A percentile compares a stretch with the other conserved stretches of the same genome.
Evolutionary conservation across 2,329 filamentous ascomycete genomes (phyloP).

Genomic region (Tolypocladium ovalisporum): DNA sequence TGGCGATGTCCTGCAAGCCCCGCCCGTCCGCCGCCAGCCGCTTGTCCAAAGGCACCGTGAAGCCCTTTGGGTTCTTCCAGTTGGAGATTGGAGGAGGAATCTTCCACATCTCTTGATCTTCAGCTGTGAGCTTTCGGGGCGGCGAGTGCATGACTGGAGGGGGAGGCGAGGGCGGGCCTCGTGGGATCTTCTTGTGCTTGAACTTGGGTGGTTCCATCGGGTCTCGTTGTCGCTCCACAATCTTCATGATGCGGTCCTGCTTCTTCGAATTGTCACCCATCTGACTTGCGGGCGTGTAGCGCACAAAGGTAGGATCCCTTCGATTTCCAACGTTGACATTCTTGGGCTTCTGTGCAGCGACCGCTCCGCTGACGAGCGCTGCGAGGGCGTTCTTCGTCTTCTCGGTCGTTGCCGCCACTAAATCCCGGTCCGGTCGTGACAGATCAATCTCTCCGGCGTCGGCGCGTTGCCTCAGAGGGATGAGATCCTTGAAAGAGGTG

Average conservation of each 20-base stretch:
- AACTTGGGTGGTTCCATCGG: conserved; percentile 97
- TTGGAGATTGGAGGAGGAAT: conserved; percentile 83
- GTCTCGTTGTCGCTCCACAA: conserved; percentile 86
- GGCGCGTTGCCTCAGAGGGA: conserved; percentile 83
- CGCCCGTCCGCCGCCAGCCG: conserved; percentile 87
- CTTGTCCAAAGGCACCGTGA: conserved; percentile 92
- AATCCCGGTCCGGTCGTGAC: conserved; percentile 71
- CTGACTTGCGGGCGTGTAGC: conserved; percentile 92
- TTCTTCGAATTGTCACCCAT: conserved; percentile 85
- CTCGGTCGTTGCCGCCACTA: conserved; percentile 75
- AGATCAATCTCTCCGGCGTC: conserved; percentile 87
- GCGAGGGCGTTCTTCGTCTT: conserved; percentile 81
- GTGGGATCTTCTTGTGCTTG: conserved; percentile 96
- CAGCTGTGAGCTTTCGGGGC: conserved; percentile 86
- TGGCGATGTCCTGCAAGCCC: conserved; percentile 83
- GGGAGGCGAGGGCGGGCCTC: conserved; percentile 83
- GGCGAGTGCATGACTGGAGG: conserved; percentile 93
- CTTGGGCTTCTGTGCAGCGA: conserved; percentile 91
- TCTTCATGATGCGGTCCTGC: conserved; percentile 96
- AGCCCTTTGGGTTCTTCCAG: conserved; percentile 99
- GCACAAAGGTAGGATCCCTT: conserved; percentile 83
- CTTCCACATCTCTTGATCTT: conserved; percentile 95
- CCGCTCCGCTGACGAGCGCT: conserved; percentile 70
- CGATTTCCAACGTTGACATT: conserved; percentile 74
- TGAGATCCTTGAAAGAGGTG: conserved; percentile 92